A percentile compares a stretch with the other conserved stretches of the same genome.
Conservation (phyloP, 1,139 yeast genomes). For the Williopsis jadinii region DNA sequence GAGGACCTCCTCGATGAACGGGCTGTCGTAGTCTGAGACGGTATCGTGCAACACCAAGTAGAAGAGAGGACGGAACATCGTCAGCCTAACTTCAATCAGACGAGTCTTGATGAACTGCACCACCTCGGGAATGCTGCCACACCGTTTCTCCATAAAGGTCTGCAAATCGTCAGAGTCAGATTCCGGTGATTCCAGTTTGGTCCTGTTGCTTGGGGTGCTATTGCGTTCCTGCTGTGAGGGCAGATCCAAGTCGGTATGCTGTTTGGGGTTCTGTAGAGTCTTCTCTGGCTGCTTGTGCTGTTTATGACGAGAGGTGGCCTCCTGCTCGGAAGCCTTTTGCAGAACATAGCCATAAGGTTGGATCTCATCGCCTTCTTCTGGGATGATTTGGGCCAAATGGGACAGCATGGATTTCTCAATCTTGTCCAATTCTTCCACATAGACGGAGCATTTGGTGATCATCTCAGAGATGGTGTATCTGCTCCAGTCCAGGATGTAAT, state of each 20-base stretch:
- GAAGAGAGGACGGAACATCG: conserved; percentile 16
- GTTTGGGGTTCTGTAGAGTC: background rate
- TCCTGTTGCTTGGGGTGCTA: background rate
- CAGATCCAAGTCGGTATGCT: background rate
- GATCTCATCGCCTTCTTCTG: conserved; percentile 10
- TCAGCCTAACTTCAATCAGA: conserved; percentile 15
- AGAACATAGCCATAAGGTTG: conserved; percentile 17
- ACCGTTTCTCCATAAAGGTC: background rate
- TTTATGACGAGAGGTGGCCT: background rate
- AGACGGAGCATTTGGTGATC: conserved; percentile 5
- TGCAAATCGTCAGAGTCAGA: background rate
- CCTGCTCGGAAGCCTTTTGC: background rate
- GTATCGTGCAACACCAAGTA: conserved; percentile 13
- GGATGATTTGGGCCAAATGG: conserved; percentile 11
- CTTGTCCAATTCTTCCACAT: conserved; percentile 14
- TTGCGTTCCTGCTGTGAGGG: background rate
- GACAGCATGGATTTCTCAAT: conserved; percentile 14
- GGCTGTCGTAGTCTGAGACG: conserved; percentile 9
- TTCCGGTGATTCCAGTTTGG: background rate
- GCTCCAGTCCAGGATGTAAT: conserved; percentile 16
- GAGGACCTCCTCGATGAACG: conserved; percentile 14
- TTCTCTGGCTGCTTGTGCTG: background rate
- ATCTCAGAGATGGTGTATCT: conserved; percentile 9
- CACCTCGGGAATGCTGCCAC: conserved; percentile 14
- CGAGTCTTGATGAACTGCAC: conserved; percentile 18